A percentile compares a stretch with the other conserved stretches of the same genome.
Conservation (phyloP, 2,329 filamentous ascomycete species). For the Neobulgaria alba region DNA sequence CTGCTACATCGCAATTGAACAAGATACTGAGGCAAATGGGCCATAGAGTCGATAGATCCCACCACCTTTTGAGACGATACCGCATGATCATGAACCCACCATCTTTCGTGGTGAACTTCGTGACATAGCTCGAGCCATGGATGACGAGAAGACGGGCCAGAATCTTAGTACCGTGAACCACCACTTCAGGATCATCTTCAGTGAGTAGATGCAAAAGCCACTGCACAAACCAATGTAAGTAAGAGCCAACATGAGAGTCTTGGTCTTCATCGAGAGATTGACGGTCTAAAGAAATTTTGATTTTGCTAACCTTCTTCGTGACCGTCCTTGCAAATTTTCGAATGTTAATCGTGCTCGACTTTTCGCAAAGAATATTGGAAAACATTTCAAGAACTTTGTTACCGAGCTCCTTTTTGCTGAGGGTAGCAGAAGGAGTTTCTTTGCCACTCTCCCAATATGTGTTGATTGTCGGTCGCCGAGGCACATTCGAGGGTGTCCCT, state of each 20-base stretch:
- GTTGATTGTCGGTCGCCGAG: conserved; percentile 24
- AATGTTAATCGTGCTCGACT: conserved; percentile 58
- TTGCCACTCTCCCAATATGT: conserved; percentile 23
- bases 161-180: conserved; percentile 74
- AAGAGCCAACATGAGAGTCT: no score
- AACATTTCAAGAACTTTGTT: conserved; percentile 70
- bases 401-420: conserved; percentile 64
- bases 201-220: conserved; percentile 89
- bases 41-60: conserved; percentile 80
- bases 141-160: conserved; percentile 74
- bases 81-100: conserved; percentile 85
- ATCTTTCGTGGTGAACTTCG: conserved; percentile 83
- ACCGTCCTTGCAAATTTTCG: conserved; percentile 89
- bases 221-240: conserved; percentile 41
- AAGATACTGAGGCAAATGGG: conserved; percentile 80
- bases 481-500: conserved; percentile 22
- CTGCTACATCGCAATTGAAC: conserved; percentile 73
- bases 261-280: no score
- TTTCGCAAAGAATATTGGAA: conserved; percentile 67
- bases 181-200: conserved; percentile 75
- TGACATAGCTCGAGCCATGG: conserved; percentile 72
- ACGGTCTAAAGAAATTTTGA: not conserved
- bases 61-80: conserved; percentile 74
- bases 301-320: conserved; percentile 70
- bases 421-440: conserved; percentile 30